Evolutionary conservation across 192 early-diverging fungal genomes (phyloP).

Genomic region (Lobosporangium transversale): DNA sequence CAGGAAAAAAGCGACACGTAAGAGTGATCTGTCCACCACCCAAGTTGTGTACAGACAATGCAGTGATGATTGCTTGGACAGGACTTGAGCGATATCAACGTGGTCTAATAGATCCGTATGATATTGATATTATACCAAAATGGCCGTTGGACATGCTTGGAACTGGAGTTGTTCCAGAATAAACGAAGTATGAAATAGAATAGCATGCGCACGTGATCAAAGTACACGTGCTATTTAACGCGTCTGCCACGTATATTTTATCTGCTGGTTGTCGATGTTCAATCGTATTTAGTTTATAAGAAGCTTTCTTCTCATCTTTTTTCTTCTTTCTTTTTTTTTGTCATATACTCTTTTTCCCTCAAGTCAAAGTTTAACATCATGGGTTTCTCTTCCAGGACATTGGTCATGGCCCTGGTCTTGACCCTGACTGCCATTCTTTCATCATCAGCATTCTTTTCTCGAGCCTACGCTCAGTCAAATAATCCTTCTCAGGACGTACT

Average conservation of each 20-base stretch:
- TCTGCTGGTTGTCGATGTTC: no score
- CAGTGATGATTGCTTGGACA: slow-evolving; percentile 87
- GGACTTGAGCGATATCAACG: slow-evolving; percentile 75
- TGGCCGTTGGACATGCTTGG: slow-evolving; percentile 74
- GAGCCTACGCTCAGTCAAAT: slow-evolving; percentile 23
- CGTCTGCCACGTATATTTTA: not conserved
- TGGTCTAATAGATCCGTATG: slow-evolving; percentile 75
- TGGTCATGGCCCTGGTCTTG: slow-evolving; percentile 19
- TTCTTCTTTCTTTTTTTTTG: not conserved
- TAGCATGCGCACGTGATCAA: not conserved
- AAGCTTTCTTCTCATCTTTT: no score
- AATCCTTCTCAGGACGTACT: slow-evolving; percentile 10
- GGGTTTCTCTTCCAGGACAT: slow-evolving; percentile 25
- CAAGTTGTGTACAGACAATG: slow-evolving; percentile 82
- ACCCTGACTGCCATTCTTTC: slow-evolving; percentile 13
- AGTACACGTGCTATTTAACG: not conserved
- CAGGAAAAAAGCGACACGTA: slow-evolving; percentile 38
- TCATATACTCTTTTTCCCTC: not conserved
- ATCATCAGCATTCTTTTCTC: slow-evolving; percentile 15
- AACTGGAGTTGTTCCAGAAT: slow-evolving; percentile 35
- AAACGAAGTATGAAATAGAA: slow-evolving; percentile 4
- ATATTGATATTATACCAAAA: slow-evolving; percentile 76
- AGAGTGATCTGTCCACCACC: slow-evolving; percentile 81
- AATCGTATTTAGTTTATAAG: no score
- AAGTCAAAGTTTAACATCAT: slow-evolving; percentile 1